Evolutionary conservation across 176 grass and related monocot species (phyloP).

Genomic region (Oryza rufipogon): DNA sequence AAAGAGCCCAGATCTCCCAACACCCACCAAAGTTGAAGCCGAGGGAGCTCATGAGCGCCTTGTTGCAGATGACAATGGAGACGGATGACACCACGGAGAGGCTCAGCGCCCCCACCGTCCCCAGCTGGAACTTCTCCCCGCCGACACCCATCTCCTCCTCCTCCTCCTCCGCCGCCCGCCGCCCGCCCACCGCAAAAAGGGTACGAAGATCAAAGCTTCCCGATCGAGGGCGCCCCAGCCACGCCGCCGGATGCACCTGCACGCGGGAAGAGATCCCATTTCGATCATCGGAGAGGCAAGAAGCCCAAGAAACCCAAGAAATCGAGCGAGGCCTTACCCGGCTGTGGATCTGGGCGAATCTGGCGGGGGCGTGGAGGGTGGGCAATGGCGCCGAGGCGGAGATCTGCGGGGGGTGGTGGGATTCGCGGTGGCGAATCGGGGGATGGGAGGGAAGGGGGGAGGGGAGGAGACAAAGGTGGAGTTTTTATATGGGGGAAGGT

Average conservation of each 20-base stretch:
- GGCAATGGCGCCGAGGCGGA: conserved; percentile 29
- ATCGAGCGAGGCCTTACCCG: not conserved
- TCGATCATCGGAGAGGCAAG: conserved; percentile 31
- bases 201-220: conserved; percentile 28
- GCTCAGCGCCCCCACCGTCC: conserved; percentile 88
- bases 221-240: conserved; percentile 8
- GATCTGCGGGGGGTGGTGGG: conserved; percentile 38
- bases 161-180: not conserved
- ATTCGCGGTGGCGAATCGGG: conserved; percentile 44
- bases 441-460: conserved; percentile 18
- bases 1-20: conserved; percentile 54
- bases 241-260: conserved; percentile 46
- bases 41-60: conserved; percentile 94
- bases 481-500: conserved; percentile 43
- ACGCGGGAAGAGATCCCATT: conserved; percentile 27
- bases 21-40: conserved; percentile 98
- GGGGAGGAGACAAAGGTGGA: conserved; percentile 10
- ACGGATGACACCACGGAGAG: conserved; percentile 96
- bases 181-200: too few relatives aligned
- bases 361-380: not conserved
- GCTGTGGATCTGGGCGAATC: conserved; percentile 51
- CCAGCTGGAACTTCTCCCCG: conserved; percentile 86
- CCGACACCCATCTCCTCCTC: conserved; percentile 72
- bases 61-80: conserved; percentile 99
- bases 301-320: not conserved